Evolutionary conservation across 1,139 yeast species (phyloP), one percentile per base, ranked within the genome.

Genomic region (Lodderomyces theae): DNA sequence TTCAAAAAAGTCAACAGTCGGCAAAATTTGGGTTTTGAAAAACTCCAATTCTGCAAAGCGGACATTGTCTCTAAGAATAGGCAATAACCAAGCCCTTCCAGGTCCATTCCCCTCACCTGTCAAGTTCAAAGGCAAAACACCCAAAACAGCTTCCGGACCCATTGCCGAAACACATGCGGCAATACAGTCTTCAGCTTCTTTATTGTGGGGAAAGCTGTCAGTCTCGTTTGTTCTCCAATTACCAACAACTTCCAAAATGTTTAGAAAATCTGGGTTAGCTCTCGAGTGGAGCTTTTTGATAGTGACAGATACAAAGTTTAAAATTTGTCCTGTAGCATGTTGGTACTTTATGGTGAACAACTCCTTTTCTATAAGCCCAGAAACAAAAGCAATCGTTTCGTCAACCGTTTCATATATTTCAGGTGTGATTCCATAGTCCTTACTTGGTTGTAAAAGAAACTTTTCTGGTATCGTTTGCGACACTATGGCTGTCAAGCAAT

Each of bases 21-120:
- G 97, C 23, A 86, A 64, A 44, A 94, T 74, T 31, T 80, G 72
- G 18, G 63, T 60, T 46, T 77, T 74, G 63, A 79, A 92, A 57
- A 72, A 87, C 0, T 74, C 69, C 42, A 94, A 69, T 42, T 76
- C 73, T 1, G 97, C 84, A 56, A 79, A 77, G 51, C 82, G 77
- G 22, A 88, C 86, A 54, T 86, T 81, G 53, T 90, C 97, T 64
- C 97, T 83, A 47, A 92, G 75, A 28, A 94, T 61, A n/a, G 98
- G 98, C 48, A 92, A 74, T 52, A 92, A 58, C 97, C 97, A 92
- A 37, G 97, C 97, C 61, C 97, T 79, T 38, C 96, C 96, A 17
- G 85, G 77, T 36, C 69, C 64, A 32, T 63, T 63, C 11, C 49
- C 48, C 9, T 54, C 46, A 35, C 59, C 54, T 15, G 66, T 65